Evolutionary conservation across 2,329 filamentous ascomycete genomes (phyloP), one percentile per base, ranked within the genome.

Genomic region (Xenoacremonium recifei): DNA sequence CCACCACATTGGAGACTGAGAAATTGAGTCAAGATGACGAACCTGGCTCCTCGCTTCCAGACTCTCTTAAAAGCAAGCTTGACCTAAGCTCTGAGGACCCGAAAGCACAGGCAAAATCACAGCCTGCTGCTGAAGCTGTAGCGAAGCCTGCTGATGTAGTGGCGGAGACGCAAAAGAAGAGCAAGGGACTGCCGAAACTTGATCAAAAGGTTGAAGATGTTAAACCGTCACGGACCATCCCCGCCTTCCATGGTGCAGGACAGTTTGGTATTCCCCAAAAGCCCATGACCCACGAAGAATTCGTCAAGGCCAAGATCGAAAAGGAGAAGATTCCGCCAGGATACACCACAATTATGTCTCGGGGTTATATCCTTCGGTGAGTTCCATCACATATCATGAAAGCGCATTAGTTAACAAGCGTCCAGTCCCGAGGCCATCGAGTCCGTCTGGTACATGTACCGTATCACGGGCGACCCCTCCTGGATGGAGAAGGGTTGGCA

Each of bases 361-460:
- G 57, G 37, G 66, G 69, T n/a, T 85, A 85, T 50, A 80, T 84
- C 47, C 71, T 85, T 23, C 71, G 81, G 81, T 83, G 71, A 61
- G 72, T 55, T 15, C 6, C 29, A 7, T 31, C 23, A 9, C 23
- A 9, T 9, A 27, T 9, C 23, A 27, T 27, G 13, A 27, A 27
- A 27, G 23, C 13, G 9, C 9, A 13, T 27, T n/a, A n/a, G 13
- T 49, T 44, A 18, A 45, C 43, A 33, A 15, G 1, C 6, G n/a
- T n/a, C 17, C 25, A 87, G 86, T 17, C 88, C 89, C 16, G 89
- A 95, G 70, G 88, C 87, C 1, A 90, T 95, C 54, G 89, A 95
- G 58, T 89, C 85, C 1, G 82, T 95, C 12, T 95, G 89, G 77
- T 87, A 91, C 68, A 84, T 95, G 73, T 93, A 95, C 69, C 87